A percentile compares a stretch with the other conserved stretches of the same genome.
phyloP scores from a whole-genome alignment of 2,329 filamentous ascomycete species.

The Ophiostoma australiae region DNA sequence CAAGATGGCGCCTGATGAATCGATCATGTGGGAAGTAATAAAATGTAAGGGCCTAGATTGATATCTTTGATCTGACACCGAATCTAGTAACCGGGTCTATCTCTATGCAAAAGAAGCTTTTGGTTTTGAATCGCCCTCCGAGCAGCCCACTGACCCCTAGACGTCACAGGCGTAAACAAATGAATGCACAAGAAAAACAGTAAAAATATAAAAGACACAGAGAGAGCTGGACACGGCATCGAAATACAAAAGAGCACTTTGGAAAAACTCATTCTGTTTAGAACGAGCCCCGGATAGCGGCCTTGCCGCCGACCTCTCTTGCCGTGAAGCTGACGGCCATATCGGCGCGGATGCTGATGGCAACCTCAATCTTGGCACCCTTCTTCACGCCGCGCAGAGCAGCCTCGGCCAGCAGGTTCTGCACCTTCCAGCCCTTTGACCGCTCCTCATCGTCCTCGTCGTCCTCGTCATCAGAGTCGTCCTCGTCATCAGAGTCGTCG shows the following conservation, averaged over 20 bases:
- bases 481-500: constrained; percentile 64
- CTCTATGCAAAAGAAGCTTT: constrained; percentile 14
- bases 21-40: background rate
- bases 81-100: constrained; percentile 7
- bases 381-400: constrained; percentile 80
- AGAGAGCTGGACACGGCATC: background rate
- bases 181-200: background rate
- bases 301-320: constrained; percentile 81
- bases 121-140: constrained; percentile 7
- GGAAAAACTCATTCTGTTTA: constrained; percentile 8
- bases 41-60: background rate
- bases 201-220: background rate
- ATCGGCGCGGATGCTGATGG: constrained; percentile 79
- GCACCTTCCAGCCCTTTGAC: constrained; percentile 89
- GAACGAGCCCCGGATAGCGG: constrained; percentile 63
- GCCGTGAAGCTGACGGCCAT: constrained; percentile 73
- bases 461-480: constrained; percentile 48
- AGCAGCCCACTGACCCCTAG: background rate
- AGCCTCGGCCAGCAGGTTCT: constrained; percentile 76
- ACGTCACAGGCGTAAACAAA: constrained; percentile 11
- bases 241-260: background rate
- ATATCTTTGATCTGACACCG: background rate
- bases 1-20: background rate
- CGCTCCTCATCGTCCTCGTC: constrained; percentile 83
- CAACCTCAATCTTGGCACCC: constrained; percentile 86